phyloP scores from a whole-genome alignment of 2,329 filamentous ascomycete genomes.

The Xylaria sp. region DNA sequence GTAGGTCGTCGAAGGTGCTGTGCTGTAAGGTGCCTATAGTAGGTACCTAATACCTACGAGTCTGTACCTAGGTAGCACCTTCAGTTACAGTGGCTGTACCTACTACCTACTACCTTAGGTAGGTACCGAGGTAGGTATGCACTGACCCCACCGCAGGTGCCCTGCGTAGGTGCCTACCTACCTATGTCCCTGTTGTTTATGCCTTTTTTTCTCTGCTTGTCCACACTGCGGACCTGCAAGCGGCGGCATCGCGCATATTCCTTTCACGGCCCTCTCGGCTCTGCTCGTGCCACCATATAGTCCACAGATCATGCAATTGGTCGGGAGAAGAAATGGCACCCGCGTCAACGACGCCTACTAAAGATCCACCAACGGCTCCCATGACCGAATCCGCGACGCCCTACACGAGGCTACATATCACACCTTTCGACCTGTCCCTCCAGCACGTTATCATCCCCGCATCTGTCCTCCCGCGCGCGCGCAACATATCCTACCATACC shows the following conservation, averaged over 20 bases:
- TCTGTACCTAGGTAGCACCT: neutral
- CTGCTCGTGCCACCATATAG: neutral
- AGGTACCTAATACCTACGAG: too few relatives aligned
- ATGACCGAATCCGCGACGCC: slow-evolving; percentile 26
- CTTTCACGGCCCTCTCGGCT: neutral
- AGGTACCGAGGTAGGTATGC: neutral
- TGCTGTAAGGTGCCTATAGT: too few relatives aligned
- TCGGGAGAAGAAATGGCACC: slow-evolving; percentile 35
- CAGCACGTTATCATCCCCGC: slow-evolving; percentile 74
- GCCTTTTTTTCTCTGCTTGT: slow-evolving; percentile 6
- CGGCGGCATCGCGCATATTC: neutral
- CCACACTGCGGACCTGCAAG: neutral
- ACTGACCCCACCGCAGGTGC: too few relatives aligned
- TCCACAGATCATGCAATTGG: too few relatives aligned
- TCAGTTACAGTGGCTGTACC: too few relatives aligned
- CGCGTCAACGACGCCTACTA: slow-evolving; percentile 18
- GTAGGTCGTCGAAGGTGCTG: too few relatives aligned
- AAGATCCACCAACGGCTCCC: slow-evolving; percentile 16
- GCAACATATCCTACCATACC: slow-evolving; percentile 85
- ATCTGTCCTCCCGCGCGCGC: slow-evolving; percentile 67
- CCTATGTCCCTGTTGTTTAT: neutral
- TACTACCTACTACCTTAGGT: too few relatives aligned
- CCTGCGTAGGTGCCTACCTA: neutral
- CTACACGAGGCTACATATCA: slow-evolving; percentile 78
- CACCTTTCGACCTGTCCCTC: slow-evolving; percentile 79